Conservation (phyloP, 306 rosid species). For the Arachis hypogaea region DNA sequence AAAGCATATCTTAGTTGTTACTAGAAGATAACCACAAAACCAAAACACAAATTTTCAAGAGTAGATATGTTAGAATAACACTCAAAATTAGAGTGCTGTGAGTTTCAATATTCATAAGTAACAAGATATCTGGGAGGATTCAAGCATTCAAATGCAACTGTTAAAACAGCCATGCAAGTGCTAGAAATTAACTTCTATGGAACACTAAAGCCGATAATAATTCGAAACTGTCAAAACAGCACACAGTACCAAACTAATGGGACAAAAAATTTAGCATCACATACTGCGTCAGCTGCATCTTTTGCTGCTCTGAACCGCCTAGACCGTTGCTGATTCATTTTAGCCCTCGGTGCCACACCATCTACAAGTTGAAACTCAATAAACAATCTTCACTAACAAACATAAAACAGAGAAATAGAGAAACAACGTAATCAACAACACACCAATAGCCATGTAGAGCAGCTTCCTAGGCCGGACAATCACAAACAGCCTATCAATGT, state of each 20-base stretch:
- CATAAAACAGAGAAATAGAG: conserved; percentile 14
- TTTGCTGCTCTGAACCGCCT: conserved; percentile 95
- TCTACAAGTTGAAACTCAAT: conserved; percentile 51
- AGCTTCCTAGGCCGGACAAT: conserved; percentile 98
- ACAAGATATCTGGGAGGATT: background rate
- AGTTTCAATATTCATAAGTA: background rate
- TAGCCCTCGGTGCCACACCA: conserved; percentile 99
- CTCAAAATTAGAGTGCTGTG: background rate
- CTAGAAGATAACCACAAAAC: background rate
- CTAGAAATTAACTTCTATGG: background rate
- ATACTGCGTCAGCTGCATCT: conserved; percentile 91
- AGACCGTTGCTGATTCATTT: conserved; percentile 96
- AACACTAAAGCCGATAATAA: background rate
- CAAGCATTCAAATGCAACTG: conserved; percentile 21
- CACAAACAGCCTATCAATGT: conserved; percentile 83
- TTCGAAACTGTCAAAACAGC: conserved; percentile 23
- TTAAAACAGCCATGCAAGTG: background rate
- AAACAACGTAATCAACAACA: conserved; percentile 37
- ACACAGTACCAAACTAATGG: conserved; percentile 27
- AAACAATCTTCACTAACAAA: conserved; percentile 34
- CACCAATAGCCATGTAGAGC: conserved; percentile 95
- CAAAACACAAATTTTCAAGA: background rate
- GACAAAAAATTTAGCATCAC: conserved; percentile 43
- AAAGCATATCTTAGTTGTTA: background rate
- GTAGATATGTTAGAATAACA: background rate